phyloP scores from a whole-genome alignment of 2,329 filamentous ascomycete species.

The Hymenoscyphus albidus region DNA sequence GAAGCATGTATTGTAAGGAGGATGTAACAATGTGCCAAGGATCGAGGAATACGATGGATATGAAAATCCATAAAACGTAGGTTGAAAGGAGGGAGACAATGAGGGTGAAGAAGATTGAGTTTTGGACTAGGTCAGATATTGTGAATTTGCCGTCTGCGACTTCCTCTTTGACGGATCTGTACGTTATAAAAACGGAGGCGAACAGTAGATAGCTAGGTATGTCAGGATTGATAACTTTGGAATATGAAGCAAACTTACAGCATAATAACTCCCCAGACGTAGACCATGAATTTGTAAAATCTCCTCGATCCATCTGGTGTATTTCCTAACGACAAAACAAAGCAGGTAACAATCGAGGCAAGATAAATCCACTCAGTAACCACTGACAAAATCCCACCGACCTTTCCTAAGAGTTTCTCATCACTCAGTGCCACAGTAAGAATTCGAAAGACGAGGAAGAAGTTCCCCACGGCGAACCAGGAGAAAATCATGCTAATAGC shows the following conservation, averaged over 20 bases:
- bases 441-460: conserved; percentile 46
- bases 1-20: conserved; percentile 85
- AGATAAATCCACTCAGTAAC: conserved; percentile 95
- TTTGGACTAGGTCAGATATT: conserved; percentile 70
- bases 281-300: conserved; percentile 90
- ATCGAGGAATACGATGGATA: conserved; percentile 89
- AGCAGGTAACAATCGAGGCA: conserved; percentile 83
- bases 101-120: conserved; percentile 84
- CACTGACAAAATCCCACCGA: conserved; percentile 77
- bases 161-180: conserved; percentile 73
- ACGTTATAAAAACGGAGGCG: conserved; percentile 86
- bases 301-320: conserved; percentile 86
- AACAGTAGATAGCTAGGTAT: conserved; percentile 73
- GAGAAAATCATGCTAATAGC: conserved; percentile 65
- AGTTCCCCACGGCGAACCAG: conserved; percentile 58
- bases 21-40: conserved; percentile 97
- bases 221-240: background rate
- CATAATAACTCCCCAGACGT: conserved; percentile 95
- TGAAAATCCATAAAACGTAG: conserved; percentile 85
- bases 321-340: conserved; percentile 89
- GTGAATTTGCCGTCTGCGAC: conserved; percentile 60
- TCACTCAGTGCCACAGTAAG: conserved; percentile 78
- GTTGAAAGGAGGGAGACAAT: conserved; percentile 89
- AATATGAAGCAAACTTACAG: conserved; percentile 49
- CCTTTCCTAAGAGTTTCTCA: conserved; percentile 63